A percentile compares a stretch with the other conserved stretches of the same genome.
phyloP scores from a whole-genome alignment of 352 stramenopile genomes.

The Globisporangium canariense region DNA sequence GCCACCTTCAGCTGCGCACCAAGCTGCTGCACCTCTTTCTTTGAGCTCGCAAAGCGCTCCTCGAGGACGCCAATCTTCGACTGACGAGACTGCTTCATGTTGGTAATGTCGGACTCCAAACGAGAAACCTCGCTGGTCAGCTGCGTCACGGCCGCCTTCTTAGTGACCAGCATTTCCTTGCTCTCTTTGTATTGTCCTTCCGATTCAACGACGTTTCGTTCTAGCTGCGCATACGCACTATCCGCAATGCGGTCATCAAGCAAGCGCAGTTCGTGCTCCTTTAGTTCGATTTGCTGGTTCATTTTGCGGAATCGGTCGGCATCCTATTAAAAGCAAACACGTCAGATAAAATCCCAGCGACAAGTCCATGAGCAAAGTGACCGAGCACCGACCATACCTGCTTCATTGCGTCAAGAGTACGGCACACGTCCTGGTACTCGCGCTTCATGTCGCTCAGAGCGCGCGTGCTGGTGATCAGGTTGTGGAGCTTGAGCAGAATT shows the following conservation, averaged over 20 bases:
- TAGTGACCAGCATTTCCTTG: constrained; percentile 52
- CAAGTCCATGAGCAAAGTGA: background rate
- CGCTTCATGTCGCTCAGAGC: constrained; percentile 64
- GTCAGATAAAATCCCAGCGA: background rate
- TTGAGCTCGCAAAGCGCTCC: constrained; percentile 67
- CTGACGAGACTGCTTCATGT: constrained; percentile 77
- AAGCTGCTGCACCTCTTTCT: constrained; percentile 73
- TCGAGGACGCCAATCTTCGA: constrained; percentile 80
- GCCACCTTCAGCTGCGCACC: constrained; percentile 48
- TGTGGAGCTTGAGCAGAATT: constrained; percentile 79
- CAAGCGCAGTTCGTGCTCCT: constrained; percentile 76
- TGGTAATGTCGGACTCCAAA: constrained; percentile 78
- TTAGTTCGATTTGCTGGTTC: constrained; percentile 78
- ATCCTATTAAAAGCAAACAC: constrained; percentile 33
- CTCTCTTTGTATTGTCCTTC: constrained; percentile 76
- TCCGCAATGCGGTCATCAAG: constrained; percentile 78
- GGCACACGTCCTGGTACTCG: constrained; percentile 60
- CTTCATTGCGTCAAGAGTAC: constrained; percentile 62
- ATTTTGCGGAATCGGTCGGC: constrained; percentile 67
- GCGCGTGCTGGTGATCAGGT: constrained; percentile 69
- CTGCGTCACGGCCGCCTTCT: constrained; percentile 67
- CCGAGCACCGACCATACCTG: constrained; percentile 29
- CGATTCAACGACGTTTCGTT: constrained; percentile 60
- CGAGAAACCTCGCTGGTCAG: constrained; percentile 72
- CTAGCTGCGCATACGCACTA: constrained; percentile 75